Conservation (phyloP, 495 filamentous ascomycete genomes). For the Aspergillus leporis region DNA sequence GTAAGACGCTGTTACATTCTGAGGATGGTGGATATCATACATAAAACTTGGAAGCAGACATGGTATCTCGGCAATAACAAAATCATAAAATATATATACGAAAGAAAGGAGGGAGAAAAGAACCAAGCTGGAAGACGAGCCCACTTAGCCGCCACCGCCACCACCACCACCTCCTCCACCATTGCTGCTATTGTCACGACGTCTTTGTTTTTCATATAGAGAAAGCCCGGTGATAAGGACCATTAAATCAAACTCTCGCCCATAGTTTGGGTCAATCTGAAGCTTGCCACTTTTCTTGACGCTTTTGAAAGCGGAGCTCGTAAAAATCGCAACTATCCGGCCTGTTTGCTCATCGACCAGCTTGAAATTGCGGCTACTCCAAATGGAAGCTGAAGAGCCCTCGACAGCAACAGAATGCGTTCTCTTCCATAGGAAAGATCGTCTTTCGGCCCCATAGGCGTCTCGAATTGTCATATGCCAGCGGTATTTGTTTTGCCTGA, state of each 20-base stretch:
- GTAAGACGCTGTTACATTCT: too few relatives aligned
- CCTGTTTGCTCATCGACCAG: constrained; percentile 30
- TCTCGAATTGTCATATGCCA: constrained; percentile 25
- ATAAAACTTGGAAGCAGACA: neutral
- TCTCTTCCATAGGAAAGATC: constrained; percentile 36
- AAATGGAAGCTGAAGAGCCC: constrained; percentile 10
- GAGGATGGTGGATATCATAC: neutral
- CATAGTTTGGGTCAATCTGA: constrained; percentile 23
- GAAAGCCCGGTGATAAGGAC: constrained; percentile 24
- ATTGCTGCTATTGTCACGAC: constrained; percentile 12
- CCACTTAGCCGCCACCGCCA: constrained; percentile 5
- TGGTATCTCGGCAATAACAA: constrained; percentile 15
- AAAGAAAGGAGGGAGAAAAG: neutral
- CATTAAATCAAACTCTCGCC: constrained; percentile 24
- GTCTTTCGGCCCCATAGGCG: constrained; percentile 10
- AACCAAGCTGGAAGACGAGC: neutral
- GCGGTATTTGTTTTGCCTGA: constrained; percentile 22
- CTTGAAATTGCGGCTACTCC: constrained; percentile 27
- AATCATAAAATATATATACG: neutral
- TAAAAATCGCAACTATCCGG: constrained; percentile 32
- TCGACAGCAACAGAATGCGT: constrained; percentile 30
- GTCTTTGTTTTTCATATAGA: constrained; percentile 23
- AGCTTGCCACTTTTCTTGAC: constrained; percentile 27
- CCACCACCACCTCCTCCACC: constrained; percentile 20
- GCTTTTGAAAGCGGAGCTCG: constrained; percentile 19